A percentile compares a stretch with the other conserved stretches of the same genome.
phyloP scores from a whole-genome alignment of 2,329 filamentous ascomycete genomes.

The Graphilbum fragrans region DNA sequence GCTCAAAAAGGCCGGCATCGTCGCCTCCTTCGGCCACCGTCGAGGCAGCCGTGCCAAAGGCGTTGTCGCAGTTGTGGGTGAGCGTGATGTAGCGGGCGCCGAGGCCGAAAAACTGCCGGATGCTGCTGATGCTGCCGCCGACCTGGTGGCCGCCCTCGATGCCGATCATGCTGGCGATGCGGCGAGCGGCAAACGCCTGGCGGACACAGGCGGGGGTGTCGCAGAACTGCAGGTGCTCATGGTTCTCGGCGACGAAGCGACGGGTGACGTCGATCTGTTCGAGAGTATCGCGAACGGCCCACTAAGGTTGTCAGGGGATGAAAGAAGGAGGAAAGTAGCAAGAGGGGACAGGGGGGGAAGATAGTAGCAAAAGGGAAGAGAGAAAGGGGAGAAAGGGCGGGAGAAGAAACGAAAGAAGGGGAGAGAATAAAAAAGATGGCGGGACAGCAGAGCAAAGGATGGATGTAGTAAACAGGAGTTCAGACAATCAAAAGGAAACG shows the following conservation, averaged over 20 bases:
- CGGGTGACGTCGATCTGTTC: slow-evolving; percentile 4
- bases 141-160: slow-evolving; percentile 14
- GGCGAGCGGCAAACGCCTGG: slow-evolving; percentile 10
- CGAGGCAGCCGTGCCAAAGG: slow-evolving; percentile 15
- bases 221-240: background rate
- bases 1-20: background rate
- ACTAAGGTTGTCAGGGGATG: no score
- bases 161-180: slow-evolving; percentile 16
- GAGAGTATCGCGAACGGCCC: slow-evolving; percentile 4
- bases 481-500: no score
- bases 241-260: background rate
- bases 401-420: no score
- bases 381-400: no score
- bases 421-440: no score
- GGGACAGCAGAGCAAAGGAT: no score
- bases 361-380: no score
- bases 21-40: background rate
- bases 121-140: slow-evolving; percentile 11
- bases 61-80: slow-evolving; percentile 22
- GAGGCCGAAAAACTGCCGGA: slow-evolving; percentile 9
- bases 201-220: slow-evolving; percentile 4
- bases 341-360: no score
- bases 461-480: no score
- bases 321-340: no score
- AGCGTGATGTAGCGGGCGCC: slow-evolving; percentile 22